Evolutionary conservation across 768 basidiomycete species (phyloP).

Genomic region (Cystobasidium tubakii): DNA sequence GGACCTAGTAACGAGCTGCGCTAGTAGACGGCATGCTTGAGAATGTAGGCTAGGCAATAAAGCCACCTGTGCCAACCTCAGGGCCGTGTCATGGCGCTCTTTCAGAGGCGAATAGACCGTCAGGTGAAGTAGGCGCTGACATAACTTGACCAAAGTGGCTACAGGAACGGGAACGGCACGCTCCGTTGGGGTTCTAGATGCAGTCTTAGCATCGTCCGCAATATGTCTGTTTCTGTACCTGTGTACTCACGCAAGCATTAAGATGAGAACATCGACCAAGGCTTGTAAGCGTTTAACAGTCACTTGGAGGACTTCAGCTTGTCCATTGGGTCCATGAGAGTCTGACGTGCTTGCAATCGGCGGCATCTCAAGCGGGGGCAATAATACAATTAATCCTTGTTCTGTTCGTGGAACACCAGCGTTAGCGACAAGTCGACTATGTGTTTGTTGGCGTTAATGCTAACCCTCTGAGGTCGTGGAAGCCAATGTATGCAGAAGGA

Average conservation of each 20-base stretch:
- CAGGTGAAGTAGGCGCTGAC: constrained; percentile 10
- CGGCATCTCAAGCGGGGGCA: constrained; percentile 34
- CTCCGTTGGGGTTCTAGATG: constrained; percentile 22
- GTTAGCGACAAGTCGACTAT: not conserved
- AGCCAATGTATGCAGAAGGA: not conserved
- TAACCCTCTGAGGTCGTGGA: constrained; percentile 25
- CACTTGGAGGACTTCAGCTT: not conserved
- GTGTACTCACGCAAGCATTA: constrained; percentile 22
- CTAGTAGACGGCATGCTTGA: constrained; percentile 19
- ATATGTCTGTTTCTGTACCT: not conserved
- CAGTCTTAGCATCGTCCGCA: not conserved
- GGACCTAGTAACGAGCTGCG: constrained; percentile 16
- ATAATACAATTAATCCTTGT: not conserved
- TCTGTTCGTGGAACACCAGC: not conserved
- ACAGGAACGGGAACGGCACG: constrained; percentile 35
- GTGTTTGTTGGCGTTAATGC: not conserved
- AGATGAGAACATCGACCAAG: constrained; percentile 8
- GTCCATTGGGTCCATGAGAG: not conserved
- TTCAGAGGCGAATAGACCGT: constrained; percentile 15
- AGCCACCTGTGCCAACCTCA: constrained; percentile 16
- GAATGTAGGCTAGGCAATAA: constrained; percentile 23
- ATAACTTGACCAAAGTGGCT: not conserved
- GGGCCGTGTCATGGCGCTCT: constrained; percentile 11
- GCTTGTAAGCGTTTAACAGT: constrained; percentile 11
- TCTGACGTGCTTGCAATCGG: constrained; percentile 2